Conservation (phyloP, 805 yeast genomes). For the Brettanomyces sp. region DNA sequence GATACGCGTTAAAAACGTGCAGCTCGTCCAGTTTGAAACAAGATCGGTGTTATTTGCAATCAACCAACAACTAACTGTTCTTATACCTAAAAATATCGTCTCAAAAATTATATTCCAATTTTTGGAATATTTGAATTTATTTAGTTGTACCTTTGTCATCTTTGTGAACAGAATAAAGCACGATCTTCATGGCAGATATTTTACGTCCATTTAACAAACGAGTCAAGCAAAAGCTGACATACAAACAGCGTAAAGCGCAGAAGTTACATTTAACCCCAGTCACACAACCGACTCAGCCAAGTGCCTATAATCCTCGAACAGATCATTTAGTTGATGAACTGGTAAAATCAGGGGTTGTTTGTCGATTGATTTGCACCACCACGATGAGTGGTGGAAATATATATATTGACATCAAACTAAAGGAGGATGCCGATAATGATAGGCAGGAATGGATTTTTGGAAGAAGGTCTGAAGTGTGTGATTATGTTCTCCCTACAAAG, state of each 20-base stretch:
- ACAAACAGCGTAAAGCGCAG: not conserved
- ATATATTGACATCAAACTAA: slow-evolving; percentile 24
- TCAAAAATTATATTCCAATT: too few relatives aligned
- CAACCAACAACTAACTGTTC: too few relatives aligned
- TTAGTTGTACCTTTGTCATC: too few relatives aligned
- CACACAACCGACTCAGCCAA: slow-evolving; percentile 31
- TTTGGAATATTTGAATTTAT: too few relatives aligned
- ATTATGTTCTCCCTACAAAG: slow-evolving; percentile 47
- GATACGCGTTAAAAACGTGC: too few relatives aligned
- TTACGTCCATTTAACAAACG: not conserved
- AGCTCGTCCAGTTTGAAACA: too few relatives aligned
- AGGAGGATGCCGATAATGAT: slow-evolving; percentile 7
- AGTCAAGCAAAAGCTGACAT: not conserved
- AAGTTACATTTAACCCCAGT: slow-evolving; percentile 13
- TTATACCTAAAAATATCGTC: too few relatives aligned
- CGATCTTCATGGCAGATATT: slow-evolving; percentile 1
- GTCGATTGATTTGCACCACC: slow-evolving; percentile 27
- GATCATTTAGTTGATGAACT: slow-evolving; percentile 19
- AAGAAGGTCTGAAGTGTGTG: slow-evolving; percentile 51
- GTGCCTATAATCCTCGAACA: slow-evolving; percentile 17
- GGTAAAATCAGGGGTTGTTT: slow-evolving; percentile 24
- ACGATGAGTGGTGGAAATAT: slow-evolving; percentile 14
- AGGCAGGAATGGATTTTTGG: slow-evolving; percentile 46
- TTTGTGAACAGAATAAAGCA: too few relatives aligned
- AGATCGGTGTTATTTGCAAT: too few relatives aligned